Evolutionary conservation across 2,329 filamentous ascomycete genomes (phyloP), one percentile per base, ranked within the genome.

Genomic region (Diaporthe sp.): DNA sequence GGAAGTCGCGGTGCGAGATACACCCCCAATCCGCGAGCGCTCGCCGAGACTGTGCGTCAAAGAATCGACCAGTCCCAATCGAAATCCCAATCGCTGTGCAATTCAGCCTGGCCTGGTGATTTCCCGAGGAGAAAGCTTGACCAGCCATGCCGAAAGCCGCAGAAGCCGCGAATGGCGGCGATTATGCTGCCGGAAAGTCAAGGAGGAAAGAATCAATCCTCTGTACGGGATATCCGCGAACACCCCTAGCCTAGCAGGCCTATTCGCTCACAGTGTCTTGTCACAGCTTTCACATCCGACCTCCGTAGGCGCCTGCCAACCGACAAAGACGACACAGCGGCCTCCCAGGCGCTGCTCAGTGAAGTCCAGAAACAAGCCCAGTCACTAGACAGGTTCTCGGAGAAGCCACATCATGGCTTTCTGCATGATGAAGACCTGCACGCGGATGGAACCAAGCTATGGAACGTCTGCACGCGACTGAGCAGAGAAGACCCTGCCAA

Each of bases 401-500:
- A 84, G 31, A 83, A 79, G 31, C 73, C 77, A 10, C 82, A 80
- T 13, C 77, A 84, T 1, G 79, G 78, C 17, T 57, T 81, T 17
- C 77, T 79, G 15, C 81, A 81, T 2, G 84, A 86, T 57, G 82
- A 84, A 34, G 86, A 89, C 7, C 83, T 94, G 4, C 92, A 94
- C 76, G 82, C 78, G 7, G 78, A 86, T 9, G 93, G 90, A 73
- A 88, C 89, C 0, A 84, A 86, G 34, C 83, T 95, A 10, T 95
- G 93, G 93, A 95, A 95, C 78, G 80, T 89, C 8, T 91, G 91
- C 55, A 91, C 91, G 1, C 87, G 89, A 37, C 80, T 91, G 8
- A 84, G 82, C 51, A 83, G 85, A 10, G 80, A 86, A 70, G 80
- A 82, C 76, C 73, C 19, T 4, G 8, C n/a, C 3, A 75, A 44